Evolutionary conservation across 169 alveolate genomes (phyloP).

Genomic region (Perkinsus olseni): DNA sequence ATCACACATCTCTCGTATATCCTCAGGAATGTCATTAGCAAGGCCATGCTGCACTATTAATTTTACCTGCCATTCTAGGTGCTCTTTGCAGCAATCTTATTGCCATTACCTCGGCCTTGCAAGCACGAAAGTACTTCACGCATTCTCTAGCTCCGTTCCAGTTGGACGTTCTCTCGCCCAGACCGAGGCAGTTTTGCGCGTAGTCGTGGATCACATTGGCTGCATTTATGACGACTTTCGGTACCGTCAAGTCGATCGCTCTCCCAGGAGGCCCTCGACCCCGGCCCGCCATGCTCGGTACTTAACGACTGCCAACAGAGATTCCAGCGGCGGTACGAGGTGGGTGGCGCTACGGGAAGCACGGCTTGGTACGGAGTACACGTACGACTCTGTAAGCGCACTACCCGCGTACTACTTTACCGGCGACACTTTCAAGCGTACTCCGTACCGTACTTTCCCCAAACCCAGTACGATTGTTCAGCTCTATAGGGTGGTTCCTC

Average conservation of each 20-base stretch:
- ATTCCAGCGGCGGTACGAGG: not conserved
- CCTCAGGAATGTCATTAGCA: not conserved
- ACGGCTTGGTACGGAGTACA: too few relatives aligned
- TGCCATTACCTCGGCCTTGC: not conserved
- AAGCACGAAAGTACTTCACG: not conserved
- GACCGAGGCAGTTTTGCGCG: not conserved
- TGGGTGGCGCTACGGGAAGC: too few relatives aligned
- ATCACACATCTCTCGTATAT: not conserved
- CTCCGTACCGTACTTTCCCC: too few relatives aligned
- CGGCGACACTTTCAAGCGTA: too few relatives aligned
- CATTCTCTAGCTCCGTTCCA: not conserved
- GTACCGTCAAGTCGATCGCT: not conserved
- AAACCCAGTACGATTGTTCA: too few relatives aligned
- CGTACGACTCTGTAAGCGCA: too few relatives aligned
- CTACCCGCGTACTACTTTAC: too few relatives aligned
- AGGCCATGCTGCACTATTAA: not conserved
- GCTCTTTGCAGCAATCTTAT: not conserved
- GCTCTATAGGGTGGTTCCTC: too few relatives aligned
- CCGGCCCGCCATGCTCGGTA: not conserved
- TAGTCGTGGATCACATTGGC: conserved; percentile 1
- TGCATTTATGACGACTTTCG: not conserved
- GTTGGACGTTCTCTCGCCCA: not conserved
- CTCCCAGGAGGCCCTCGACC: not conserved
- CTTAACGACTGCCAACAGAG: not conserved
- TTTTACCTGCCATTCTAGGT: not conserved